These are phyloP conservation scores for Chytriomyces sp. DNA, from an alignment of 192 early-diverging fungal species.

Conservation along the genomic window DNA sequence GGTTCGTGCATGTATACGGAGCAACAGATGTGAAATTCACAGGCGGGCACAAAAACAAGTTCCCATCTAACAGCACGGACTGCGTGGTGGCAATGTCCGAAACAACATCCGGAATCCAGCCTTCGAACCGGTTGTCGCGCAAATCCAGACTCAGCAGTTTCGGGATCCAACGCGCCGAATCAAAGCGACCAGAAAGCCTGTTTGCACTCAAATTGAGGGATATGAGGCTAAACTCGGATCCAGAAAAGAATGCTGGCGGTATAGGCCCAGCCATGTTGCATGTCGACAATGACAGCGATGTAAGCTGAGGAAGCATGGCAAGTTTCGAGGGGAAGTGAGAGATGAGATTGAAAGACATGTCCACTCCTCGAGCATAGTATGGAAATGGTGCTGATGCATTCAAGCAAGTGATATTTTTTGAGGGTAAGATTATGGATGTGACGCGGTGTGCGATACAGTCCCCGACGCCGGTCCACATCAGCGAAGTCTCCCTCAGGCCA, in stretches of 20 bases:
- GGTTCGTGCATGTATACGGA: neutral
- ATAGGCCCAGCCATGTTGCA: neutral
- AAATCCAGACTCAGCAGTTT: slow-evolving; percentile 11
- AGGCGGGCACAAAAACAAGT: slow-evolving; percentile 17
- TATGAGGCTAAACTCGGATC: neutral
- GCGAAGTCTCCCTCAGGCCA: neutral
- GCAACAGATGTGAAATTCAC: neutral
- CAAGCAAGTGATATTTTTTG: slow-evolving; percentile 14
- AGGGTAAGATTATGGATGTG: neutral
- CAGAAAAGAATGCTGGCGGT: neutral
- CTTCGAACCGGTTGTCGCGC: slow-evolving; percentile 20
- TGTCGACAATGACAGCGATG: neutral
- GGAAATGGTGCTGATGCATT: neutral
- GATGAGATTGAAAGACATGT: neutral
- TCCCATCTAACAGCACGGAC: neutral
- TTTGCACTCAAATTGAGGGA: slow-evolving; percentile 20
- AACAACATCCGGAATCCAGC: slow-evolving; percentile 9
- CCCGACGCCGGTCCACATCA: slow-evolving; percentile 4
- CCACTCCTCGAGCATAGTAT: neutral
- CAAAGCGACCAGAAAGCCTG: slow-evolving; percentile 5
- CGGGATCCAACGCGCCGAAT: neutral
- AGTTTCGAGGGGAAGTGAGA: neutral
- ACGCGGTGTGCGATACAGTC: slow-evolving; percentile 10
- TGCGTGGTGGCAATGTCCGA: neutral
- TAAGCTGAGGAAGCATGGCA: slow-evolving; percentile 7